These are phyloP conservation scores for Micractinium conductrix DNA, from an alignment of 139 green algal genomes.

Conservation along the genomic window DNA sequence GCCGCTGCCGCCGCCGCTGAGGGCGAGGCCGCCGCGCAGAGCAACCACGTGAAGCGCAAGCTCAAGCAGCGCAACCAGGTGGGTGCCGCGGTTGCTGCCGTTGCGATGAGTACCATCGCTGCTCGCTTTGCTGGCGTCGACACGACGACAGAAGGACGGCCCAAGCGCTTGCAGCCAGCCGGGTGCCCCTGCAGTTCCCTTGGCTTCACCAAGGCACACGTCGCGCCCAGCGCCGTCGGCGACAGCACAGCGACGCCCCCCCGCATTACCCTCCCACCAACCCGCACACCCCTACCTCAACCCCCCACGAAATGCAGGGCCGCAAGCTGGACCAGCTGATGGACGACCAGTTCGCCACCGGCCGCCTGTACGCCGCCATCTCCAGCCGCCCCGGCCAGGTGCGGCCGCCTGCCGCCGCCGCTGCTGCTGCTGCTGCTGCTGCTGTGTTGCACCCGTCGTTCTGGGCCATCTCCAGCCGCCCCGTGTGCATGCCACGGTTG, in stretches of 20 bases:
- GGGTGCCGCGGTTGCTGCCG: too few relatives aligned
- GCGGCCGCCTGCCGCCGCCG: constrained; percentile 42
- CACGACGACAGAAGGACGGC: too few relatives aligned
- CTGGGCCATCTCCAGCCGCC: not conserved
- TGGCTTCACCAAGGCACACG: too few relatives aligned
- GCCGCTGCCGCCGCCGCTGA: constrained; percentile 30
- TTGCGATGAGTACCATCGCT: too few relatives aligned
- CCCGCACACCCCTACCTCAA: not conserved
- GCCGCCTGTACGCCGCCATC: constrained; percentile 81
- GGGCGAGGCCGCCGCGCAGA: constrained; percentile 43
- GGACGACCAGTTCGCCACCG: constrained; percentile 93
- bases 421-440: constrained; percentile 52
- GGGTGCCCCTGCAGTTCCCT: too few relatives aligned
- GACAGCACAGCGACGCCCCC: too few relatives aligned
- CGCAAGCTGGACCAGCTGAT: constrained; percentile 75
- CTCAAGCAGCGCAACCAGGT: constrained; percentile 78
- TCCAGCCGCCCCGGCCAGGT: constrained; percentile 70
- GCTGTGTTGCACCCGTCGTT: constrained; percentile 35
- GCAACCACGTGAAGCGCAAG: constrained; percentile 90
- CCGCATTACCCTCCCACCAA: too few relatives aligned
- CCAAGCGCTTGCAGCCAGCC: too few relatives aligned
- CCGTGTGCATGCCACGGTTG: not conserved
- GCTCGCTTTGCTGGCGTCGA: too few relatives aligned
- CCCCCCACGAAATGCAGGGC: too few relatives aligned
- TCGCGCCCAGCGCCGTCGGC: too few relatives aligned